Evolutionary conservation across 2,329 filamentous ascomycete genomes (phyloP).

Genomic region (Claviceps quebecensis): DNA sequence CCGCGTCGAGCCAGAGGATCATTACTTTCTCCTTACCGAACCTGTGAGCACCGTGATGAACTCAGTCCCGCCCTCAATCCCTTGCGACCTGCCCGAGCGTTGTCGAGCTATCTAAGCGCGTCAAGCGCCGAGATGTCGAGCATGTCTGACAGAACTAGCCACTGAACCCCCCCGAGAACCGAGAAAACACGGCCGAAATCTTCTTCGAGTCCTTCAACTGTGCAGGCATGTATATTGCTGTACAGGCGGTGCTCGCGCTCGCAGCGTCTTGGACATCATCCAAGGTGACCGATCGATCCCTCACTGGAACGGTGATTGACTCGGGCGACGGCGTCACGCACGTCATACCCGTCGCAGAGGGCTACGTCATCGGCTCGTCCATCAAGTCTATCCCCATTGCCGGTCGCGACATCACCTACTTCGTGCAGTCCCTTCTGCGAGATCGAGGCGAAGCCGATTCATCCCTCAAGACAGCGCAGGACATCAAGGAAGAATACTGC

Average conservation of each 20-base stretch:
- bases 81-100: not conserved
- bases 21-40: slow-evolving; percentile 95
- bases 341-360: slow-evolving; percentile 95
- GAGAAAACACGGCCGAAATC: slow-evolving; percentile 97
- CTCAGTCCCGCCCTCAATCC: not conserved
- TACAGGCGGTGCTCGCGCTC: slow-evolving; percentile 90
- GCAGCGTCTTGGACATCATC: slow-evolving; percentile 98
- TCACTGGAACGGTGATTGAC: slow-evolving; percentile 96
- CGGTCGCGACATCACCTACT: slow-evolving; percentile 96
- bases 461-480: slow-evolving; percentile 90
- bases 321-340: slow-evolving; percentile 98
- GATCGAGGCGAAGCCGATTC: slow-evolving; percentile 95
- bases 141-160: slow-evolving; percentile 39
- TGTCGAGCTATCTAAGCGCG: too few relatives aligned
- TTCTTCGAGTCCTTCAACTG: slow-evolving; percentile 99
- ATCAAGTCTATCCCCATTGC: slow-evolving; percentile 99
- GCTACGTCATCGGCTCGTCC: slow-evolving; percentile 96
- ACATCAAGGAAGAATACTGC: slow-evolving; percentile 97
- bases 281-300: slow-evolving; percentile 88
- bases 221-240: slow-evolving; percentile 94
- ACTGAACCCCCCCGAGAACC: slow-evolving; percentile 94
- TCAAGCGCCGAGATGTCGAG: not conserved
- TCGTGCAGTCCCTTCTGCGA: slow-evolving; percentile 88
- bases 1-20: slow-evolving; percentile 93
- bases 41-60: slow-evolving; percentile 47